Evolutionary conservation across 1,284 basidiomycete genomes (phyloP).

Genomic region (Trametes versicolor): DNA sequence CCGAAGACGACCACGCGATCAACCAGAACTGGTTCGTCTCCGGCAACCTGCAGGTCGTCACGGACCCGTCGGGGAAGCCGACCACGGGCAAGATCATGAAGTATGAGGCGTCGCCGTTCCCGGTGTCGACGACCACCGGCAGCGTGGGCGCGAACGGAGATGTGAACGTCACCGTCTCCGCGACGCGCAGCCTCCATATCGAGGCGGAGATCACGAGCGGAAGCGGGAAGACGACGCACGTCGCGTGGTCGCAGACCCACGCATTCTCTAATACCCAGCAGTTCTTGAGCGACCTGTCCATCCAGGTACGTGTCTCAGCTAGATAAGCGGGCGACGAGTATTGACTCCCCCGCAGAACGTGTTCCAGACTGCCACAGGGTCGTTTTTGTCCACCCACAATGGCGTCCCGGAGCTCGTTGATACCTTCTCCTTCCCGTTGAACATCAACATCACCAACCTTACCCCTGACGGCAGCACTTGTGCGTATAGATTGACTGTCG

Average conservation of each 20-base stretch:
- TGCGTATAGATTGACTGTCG: conserved; percentile 45
- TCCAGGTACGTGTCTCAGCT: conserved; percentile 53
- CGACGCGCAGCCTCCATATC: conserved; percentile 61
- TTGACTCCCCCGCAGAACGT: conserved; percentile 56
- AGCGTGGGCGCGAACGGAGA: conserved; percentile 51
- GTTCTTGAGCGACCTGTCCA: conserved; percentile 56
- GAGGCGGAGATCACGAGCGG: conserved; percentile 67
- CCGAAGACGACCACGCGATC: conserved; percentile 71
- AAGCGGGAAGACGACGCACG: conserved; percentile 60
- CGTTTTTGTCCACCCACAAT: conserved; percentile 68
- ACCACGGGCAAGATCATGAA: conserved; percentile 74
- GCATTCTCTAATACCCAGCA: conserved; percentile 64
- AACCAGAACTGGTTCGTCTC: conserved; percentile 84
- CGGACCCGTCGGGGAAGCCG: conserved; percentile 66
- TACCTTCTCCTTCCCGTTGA: conserved; percentile 70
- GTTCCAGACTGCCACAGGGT: conserved; percentile 67
- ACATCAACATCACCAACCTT: conserved; percentile 64
- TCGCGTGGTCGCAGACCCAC: conserved; percentile 64
- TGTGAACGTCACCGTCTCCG: conserved; percentile 64
- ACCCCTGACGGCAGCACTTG: conserved; percentile 58
- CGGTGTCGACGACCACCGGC: conserved; percentile 59
- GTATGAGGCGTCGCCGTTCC: conserved; percentile 67
- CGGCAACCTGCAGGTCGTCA: conserved; percentile 73
- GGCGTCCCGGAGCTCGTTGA: conserved; percentile 62
- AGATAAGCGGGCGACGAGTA: background rate